Evolutionary conservation across 495 filamentous ascomycete species (phyloP).

Genomic region (Penicillium parvum): DNA sequence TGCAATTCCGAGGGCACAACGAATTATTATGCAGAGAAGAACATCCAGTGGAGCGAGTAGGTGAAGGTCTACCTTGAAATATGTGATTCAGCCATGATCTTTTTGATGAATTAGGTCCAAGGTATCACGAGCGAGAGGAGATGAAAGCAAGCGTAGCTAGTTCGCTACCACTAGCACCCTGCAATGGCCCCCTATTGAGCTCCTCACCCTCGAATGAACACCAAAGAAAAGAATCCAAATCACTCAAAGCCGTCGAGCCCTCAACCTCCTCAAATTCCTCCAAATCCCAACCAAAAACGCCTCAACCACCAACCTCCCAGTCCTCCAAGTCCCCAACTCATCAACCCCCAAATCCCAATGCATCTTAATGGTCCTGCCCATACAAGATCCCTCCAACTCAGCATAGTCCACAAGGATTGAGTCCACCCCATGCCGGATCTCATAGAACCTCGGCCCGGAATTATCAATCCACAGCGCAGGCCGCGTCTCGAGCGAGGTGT

Average conservation of each 20-base stretch:
- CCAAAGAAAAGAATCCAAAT: too few relatives aligned
- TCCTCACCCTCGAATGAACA: too few relatives aligned
- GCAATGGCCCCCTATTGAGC: too few relatives aligned
- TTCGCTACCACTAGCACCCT: too few relatives aligned
- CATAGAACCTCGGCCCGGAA: conserved; percentile 17
- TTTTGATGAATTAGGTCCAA: too few relatives aligned
- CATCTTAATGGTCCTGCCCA: conserved; percentile 15
- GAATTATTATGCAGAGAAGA: background rate
- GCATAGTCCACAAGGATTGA: conserved; percentile 12
- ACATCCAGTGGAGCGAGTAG: too few relatives aligned
- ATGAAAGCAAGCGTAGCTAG: too few relatives aligned
- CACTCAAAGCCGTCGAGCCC: too few relatives aligned
- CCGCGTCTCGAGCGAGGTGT: conserved; percentile 3
- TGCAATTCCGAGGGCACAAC: too few relatives aligned
- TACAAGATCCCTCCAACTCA: conserved; percentile 14
- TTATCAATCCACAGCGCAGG: conserved; percentile 19
- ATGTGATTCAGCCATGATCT: too few relatives aligned
- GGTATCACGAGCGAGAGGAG: too few relatives aligned
- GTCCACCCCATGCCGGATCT: conserved; percentile 13
- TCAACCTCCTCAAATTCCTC: conserved; percentile 10
- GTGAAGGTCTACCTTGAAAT: too few relatives aligned
- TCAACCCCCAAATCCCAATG: conserved; percentile 18
- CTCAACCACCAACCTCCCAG: conserved; percentile 10
- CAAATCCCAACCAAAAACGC: conserved; percentile 19
- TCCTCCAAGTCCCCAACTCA: background rate